Evolutionary conservation across 2,329 filamentous ascomycete genomes (phyloP).

Genomic region (Claviceps sp.): DNA sequence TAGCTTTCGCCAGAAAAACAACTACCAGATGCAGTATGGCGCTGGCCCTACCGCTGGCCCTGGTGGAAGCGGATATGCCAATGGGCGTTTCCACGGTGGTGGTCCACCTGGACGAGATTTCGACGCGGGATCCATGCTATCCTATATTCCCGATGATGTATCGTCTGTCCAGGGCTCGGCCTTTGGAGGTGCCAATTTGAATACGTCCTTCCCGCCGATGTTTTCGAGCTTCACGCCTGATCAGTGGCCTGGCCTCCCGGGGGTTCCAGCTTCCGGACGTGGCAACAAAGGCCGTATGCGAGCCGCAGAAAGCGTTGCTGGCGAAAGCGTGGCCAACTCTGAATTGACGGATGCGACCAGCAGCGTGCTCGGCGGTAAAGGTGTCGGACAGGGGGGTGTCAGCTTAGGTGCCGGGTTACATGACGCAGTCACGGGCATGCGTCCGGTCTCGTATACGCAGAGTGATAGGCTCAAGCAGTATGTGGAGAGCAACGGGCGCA

Average conservation of each 20-base stretch:
- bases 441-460: slow-evolving; percentile 43
- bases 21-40: slow-evolving; percentile 56
- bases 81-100: slow-evolving; percentile 26
- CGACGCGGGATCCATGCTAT: slow-evolving; percentile 79
- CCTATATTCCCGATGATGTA: slow-evolving; percentile 93
- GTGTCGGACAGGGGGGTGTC: slow-evolving; percentile 71
- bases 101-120: slow-evolving; percentile 36
- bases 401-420: slow-evolving; percentile 73
- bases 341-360: slow-evolving; percentile 76
- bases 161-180: slow-evolving; percentile 91
- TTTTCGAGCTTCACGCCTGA: slow-evolving; percentile 86
- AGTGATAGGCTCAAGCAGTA: slow-evolving; percentile 84
- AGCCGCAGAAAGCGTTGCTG: slow-evolving; percentile 66
- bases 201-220: slow-evolving; percentile 73
- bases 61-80: slow-evolving; percentile 24
- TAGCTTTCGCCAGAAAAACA: slow-evolving; percentile 78
- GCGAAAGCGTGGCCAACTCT: slow-evolving; percentile 83
- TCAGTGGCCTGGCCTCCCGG: slow-evolving; percentile 71
- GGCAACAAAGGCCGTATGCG: slow-evolving; percentile 54
- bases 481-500: slow-evolving; percentile 69
- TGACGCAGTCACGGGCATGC: slow-evolving; percentile 53
- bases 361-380: slow-evolving; percentile 63
- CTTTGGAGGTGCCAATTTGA: slow-evolving; percentile 69
- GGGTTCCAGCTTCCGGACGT: slow-evolving; percentile 46
- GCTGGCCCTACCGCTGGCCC: slow-evolving; percentile 20